Conservation (phyloP, 2,329 filamentous ascomycete species). For the Aspergillus clavatus region DNA sequence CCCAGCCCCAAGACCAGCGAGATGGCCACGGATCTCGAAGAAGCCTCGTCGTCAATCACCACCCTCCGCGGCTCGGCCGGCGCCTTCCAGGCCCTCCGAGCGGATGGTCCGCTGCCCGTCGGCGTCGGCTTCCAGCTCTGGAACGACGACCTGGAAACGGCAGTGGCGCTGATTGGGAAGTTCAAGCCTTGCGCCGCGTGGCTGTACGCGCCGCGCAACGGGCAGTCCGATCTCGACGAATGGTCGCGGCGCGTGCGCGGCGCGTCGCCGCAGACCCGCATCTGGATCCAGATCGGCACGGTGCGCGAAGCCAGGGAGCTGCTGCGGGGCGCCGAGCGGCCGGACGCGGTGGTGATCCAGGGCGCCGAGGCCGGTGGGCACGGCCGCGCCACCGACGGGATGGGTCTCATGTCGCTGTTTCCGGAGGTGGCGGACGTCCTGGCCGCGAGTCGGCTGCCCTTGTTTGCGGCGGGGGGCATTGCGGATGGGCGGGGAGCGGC, state of each 20-base stretch:
- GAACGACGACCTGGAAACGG: constrained; percentile 33
- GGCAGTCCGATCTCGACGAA: constrained; percentile 31
- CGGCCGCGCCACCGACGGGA: constrained; percentile 44
- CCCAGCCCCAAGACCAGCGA: constrained; percentile 49
- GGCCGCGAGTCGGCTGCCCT: constrained; percentile 33
- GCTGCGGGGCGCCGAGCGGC: constrained; percentile 29
- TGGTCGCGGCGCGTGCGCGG: constrained; percentile 46
- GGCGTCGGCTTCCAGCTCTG: constrained; percentile 43
- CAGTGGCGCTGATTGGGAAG: constrained; percentile 27
- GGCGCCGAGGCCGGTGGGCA: constrained; percentile 55
- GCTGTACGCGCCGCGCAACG: constrained; percentile 37
- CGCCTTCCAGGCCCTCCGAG: too few species aligned
- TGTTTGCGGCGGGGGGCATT: constrained; percentile 53
- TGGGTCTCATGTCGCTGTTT: constrained; percentile 47
- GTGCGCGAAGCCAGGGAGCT: constrained; percentile 46
- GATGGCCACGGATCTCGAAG: constrained; percentile 28
- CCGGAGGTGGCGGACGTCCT: constrained; percentile 49
- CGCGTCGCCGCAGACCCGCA: constrained; percentile 41
- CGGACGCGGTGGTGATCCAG: constrained; percentile 53
- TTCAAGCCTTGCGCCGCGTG: constrained; percentile 40
- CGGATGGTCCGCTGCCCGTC: constrained; percentile 36
- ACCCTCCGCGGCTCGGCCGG: too few species aligned
- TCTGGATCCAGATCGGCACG: constrained; percentile 56
- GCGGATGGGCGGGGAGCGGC: constrained; percentile 49
- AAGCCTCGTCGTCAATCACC: too few species aligned